phyloP scores from a whole-genome alignment of 441 rosid species.

The Theobroma grandiflorum region DNA sequence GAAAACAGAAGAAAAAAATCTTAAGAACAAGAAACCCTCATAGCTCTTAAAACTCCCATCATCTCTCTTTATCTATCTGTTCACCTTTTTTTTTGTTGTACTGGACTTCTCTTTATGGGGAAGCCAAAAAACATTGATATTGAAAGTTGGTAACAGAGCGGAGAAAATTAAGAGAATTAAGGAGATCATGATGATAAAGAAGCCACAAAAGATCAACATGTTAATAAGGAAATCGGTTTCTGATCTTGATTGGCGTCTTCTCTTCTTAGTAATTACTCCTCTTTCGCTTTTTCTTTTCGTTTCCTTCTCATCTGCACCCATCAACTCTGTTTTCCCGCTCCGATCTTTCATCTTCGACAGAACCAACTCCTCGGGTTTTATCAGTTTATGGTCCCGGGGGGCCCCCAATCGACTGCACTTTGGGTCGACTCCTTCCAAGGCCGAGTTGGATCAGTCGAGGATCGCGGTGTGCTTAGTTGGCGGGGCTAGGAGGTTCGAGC shows the following conservation, averaged over 20 bases:
- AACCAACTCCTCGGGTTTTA: constrained; percentile 19
- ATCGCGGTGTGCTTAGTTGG: constrained; percentile 92
- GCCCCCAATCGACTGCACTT: constrained; percentile 1
- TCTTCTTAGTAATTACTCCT: constrained; percentile 47
- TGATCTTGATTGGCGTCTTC: constrained; percentile 61
- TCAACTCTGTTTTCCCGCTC: constrained; percentile 43
- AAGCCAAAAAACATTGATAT: not conserved
- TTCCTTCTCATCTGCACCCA: constrained; percentile 39
- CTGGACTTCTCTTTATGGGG: not conserved
- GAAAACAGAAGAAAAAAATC: not conserved
- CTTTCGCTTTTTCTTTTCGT: constrained; percentile 47
- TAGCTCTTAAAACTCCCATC: not conserved
- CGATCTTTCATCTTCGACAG: constrained; percentile 37
- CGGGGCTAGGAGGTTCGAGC: constrained; percentile 88
- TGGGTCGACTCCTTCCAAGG: not conserved
- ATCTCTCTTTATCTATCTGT: not conserved
- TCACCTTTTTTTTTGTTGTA: not conserved
- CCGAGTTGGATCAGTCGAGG: constrained; percentile 50
- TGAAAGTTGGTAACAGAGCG: not conserved
- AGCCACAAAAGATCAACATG: constrained; percentile 33
- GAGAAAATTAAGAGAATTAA: not conserved
- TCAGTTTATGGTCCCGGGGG: not conserved
- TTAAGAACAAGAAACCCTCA: not conserved
- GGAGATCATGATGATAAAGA: constrained; percentile 19
- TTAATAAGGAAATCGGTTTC: constrained; percentile 42